Base-by-base conservation (phyloP, 495 filamentous ascomycete species). In the Xeromyces bisporus region DNA sequence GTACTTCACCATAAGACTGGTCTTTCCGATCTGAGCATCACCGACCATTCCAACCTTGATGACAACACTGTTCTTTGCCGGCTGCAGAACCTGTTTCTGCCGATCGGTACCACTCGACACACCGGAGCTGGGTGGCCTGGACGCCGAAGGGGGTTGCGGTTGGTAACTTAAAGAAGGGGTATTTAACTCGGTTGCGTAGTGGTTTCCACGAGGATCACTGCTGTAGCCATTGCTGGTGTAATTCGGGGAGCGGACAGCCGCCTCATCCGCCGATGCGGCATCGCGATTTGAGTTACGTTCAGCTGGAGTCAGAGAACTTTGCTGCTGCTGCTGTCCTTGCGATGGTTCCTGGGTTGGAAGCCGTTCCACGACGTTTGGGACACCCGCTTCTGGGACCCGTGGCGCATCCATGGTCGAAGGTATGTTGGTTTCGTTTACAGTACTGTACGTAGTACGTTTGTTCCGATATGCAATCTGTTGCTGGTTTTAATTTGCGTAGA, bases 11-110 rank as follows among this genome's bases (percentile, higher is more conserved):
- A 97, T 97, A 49, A 97, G 51, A 42, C 85, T 93, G 3, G 89
- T 97, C 66, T 97, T 97, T 36, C 89, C 89, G 42, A 97, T 97
- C 53, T 97, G 89, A 34, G 89, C 89, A 63, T 97, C 89, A 31
- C 89, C 89, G 17, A 97, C 89, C 91, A 97, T 97, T 36, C 89
- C 89, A 27, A 97, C 89, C 55, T 97, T 97, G 59, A 97, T 94
- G 23, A 97, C 89, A 8, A 97, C 91, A 38, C 82, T 86, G 46
- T 80, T 82, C 49, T 81, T 81, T 15, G 57, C 60, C 29, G 51
- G 42, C 38, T 60, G 29, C 56, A 38, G 12, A 44, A 48, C 26
- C 60, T 51, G 33, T 55, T 40, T 5, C 26, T n/a, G 26, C 26
- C n/a, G 51, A 12, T 64, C 64, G 7, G 55, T 44, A 14, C 56